Percentiles rank a stretch among this genome's conserved stretches.
Conservation (phyloP, 345 rosid species). For the Eutrema heterophyllum region DNA sequence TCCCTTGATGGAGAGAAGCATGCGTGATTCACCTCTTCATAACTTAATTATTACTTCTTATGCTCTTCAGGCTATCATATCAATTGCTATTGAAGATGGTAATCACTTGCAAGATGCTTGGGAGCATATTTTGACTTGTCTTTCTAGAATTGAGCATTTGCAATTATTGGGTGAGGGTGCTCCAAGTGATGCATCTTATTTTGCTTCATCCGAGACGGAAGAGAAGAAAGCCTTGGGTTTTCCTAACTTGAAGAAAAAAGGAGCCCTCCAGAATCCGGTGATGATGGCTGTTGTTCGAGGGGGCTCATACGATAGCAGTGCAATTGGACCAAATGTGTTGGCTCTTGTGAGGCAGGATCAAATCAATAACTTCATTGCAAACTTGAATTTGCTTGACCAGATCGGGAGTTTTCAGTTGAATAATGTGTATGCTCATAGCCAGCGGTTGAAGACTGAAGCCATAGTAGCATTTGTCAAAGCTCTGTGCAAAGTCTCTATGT, state of each 20-base stretch:
- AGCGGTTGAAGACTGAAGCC: slow-evolving; percentile 86
- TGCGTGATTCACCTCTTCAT: neutral
- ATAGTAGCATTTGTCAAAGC: slow-evolving; percentile 94
- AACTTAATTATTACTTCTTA: slow-evolving; percentile 5
- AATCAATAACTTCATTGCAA: slow-evolving; percentile 70
- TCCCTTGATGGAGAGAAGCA: neutral
- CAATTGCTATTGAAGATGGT: slow-evolving; percentile 95
- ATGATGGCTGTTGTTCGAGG: slow-evolving; percentile 98
- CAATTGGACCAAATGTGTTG: slow-evolving; percentile 53
- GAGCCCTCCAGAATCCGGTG: slow-evolving; percentile 84
- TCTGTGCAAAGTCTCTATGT: slow-evolving; percentile 89
- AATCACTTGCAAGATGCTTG: slow-evolving; percentile 90
- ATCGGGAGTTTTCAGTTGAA: slow-evolving; percentile 88
- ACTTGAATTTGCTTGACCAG: slow-evolving; percentile 96
- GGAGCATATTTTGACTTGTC: slow-evolving; percentile 95
- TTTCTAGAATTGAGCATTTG: slow-evolving; percentile 93
- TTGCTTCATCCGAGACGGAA: slow-evolving; percentile 65
- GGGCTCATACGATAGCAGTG: slow-evolving; percentile 86
- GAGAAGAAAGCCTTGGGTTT: slow-evolving; percentile 61
- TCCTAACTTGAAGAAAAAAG: slow-evolving; percentile 78
- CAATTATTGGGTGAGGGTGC: slow-evolving; percentile 97
- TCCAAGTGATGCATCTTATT: slow-evolving; percentile 81
- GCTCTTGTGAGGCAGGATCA: slow-evolving; percentile 75
- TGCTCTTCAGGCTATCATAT: slow-evolving; percentile 71
- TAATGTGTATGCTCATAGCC: slow-evolving; percentile 95